These are phyloP conservation scores for Periglandula ipomoeae DNA, from an alignment of 2,329 filamentous ascomycete species.

Conservation along the genomic window DNA sequence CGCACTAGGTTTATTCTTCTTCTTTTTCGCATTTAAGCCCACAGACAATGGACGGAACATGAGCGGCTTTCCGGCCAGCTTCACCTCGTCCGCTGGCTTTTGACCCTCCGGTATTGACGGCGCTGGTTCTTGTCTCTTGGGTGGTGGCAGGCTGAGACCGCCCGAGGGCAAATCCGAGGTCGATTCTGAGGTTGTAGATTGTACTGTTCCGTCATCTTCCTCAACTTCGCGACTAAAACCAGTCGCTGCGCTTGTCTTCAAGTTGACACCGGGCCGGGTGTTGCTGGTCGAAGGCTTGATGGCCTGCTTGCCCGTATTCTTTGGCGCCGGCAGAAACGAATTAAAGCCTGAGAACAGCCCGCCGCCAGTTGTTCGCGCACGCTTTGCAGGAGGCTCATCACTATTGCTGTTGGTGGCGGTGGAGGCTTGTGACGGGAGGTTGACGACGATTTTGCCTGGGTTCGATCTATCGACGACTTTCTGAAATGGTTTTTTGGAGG, in stretches of 20 bases:
- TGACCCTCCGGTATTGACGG: constrained; percentile 46
- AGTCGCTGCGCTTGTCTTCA: constrained; percentile 77
- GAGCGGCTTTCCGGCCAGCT: constrained; percentile 67
- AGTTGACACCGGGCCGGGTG: constrained; percentile 39
- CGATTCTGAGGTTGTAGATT: constrained; percentile 7
- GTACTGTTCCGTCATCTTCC: constrained; percentile 11
- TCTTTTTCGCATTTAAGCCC: constrained; percentile 63
- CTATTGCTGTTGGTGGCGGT: constrained; percentile 9
- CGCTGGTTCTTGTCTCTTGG: constrained; percentile 30
- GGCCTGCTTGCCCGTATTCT: constrained; percentile 37
- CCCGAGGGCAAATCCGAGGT: constrained; percentile 6
- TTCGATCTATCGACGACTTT: constrained; percentile 76
- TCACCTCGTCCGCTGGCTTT: constrained; percentile 53
- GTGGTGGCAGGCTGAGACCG: constrained; percentile 27
- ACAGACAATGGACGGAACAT: constrained; percentile 89
- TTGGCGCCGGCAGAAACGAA: constrained; percentile 77
- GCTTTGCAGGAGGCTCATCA: constrained; percentile 55
- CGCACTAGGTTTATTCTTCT: constrained; percentile 35
- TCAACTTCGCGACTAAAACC: constrained; percentile 60
- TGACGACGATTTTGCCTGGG: constrained; percentile 76
- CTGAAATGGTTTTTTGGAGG: constrained; percentile 54
- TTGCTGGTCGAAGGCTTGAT: constrained; percentile 16
- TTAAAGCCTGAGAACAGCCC: constrained; percentile 75
- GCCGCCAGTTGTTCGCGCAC: constrained; percentile 45
- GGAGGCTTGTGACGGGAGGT: constrained; percentile 48